Evolutionary conservation across 2,329 filamentous ascomycete genomes (phyloP).

Genomic region (Teratosphaeria pseudoeucalypti): DNA sequence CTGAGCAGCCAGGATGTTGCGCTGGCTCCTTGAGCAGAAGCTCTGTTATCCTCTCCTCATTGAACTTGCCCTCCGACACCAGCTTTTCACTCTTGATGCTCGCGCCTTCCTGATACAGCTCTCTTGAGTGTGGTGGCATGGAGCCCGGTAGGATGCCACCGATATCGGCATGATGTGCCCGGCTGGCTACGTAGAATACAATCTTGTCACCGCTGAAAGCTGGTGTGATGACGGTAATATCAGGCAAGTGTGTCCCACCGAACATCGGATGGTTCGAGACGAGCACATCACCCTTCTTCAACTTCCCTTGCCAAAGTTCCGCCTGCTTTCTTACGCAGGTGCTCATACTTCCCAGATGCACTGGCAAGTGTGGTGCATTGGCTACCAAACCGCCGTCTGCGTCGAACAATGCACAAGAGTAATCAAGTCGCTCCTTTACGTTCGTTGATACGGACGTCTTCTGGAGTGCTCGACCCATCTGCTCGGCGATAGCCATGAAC

Average conservation of each 20-base stretch:
- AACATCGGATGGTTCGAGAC: conserved; percentile 79
- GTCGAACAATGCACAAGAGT: conserved; percentile 74
- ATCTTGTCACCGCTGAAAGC: conserved; percentile 67
- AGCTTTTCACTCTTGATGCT: conserved; percentile 53
- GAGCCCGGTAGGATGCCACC: conserved; percentile 72
- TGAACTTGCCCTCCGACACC: conserved; percentile 65
- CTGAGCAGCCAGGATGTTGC: conserved; percentile 63
- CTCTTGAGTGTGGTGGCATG: conserved; percentile 67
- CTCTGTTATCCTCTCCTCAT: conserved; percentile 65
- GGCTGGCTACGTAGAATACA: conserved; percentile 70
- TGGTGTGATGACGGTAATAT: conserved; percentile 72
- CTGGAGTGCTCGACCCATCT: conserved; percentile 69
- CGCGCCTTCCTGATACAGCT: conserved; percentile 47
- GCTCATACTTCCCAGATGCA: conserved; percentile 77
- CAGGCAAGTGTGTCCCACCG: conserved; percentile 72
- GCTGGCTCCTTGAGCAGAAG: conserved; percentile 61
- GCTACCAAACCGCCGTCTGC: conserved; percentile 65
- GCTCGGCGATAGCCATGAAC: conserved; percentile 79
- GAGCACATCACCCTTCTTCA: conserved; percentile 70
- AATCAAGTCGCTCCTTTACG: conserved; percentile 73
- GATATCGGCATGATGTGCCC: conserved; percentile 76
- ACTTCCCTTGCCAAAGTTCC: conserved; percentile 66
- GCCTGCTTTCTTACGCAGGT: conserved; percentile 71
- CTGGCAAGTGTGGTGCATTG: conserved; percentile 68
- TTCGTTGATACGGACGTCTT: conserved; percentile 74